These are phyloP conservation scores for Coniochaeta sp. DNA, from an alignment of 2,329 filamentous ascomycete genomes.

Conservation along the genomic window DNA sequence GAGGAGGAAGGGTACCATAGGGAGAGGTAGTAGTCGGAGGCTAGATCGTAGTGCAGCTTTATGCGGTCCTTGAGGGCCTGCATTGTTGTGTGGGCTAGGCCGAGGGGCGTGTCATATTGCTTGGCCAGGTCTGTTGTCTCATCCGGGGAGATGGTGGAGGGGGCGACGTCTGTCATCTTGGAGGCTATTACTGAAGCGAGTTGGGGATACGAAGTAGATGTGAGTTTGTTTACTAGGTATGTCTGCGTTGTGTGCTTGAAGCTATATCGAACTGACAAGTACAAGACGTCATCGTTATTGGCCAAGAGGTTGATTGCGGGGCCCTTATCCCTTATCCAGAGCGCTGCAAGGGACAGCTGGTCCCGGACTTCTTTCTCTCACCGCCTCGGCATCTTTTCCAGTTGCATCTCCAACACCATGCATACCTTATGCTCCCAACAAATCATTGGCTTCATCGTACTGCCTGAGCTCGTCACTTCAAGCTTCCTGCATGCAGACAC, in stretches of 20 bases:
- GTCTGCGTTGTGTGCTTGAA: neutral
- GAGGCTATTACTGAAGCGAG: too few relatives aligned
- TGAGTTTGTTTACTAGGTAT: neutral
- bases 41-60: slow-evolving; percentile 54
- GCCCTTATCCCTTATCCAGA: neutral
- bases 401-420: neutral
- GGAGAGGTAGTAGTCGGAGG: slow-evolving; percentile 55
- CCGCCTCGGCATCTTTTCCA: neutral
- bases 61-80: slow-evolving; percentile 49
- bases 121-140: slow-evolving; percentile 31
- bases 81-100: slow-evolving; percentile 37
- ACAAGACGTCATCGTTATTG: slow-evolving; percentile 3
- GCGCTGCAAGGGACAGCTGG: neutral
- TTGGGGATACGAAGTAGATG: too few relatives aligned
- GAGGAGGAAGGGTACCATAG: slow-evolving; percentile 40
- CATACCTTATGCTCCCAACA: too few relatives aligned
- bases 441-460: too few relatives aligned
- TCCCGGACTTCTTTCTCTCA: neutral
- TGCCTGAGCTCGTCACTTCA: too few relatives aligned
- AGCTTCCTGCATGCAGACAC: too few relatives aligned
- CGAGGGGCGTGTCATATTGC: slow-evolving; percentile 38
- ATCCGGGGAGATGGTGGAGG: slow-evolving; percentile 3
- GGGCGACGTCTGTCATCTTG: neutral
- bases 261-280: neutral
- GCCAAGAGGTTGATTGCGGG: neutral